Evolutionary conservation across 2,329 filamentous ascomycete species (phyloP), one percentile per base, ranked within the genome.

Genomic region (Tympanopsis confertula): DNA sequence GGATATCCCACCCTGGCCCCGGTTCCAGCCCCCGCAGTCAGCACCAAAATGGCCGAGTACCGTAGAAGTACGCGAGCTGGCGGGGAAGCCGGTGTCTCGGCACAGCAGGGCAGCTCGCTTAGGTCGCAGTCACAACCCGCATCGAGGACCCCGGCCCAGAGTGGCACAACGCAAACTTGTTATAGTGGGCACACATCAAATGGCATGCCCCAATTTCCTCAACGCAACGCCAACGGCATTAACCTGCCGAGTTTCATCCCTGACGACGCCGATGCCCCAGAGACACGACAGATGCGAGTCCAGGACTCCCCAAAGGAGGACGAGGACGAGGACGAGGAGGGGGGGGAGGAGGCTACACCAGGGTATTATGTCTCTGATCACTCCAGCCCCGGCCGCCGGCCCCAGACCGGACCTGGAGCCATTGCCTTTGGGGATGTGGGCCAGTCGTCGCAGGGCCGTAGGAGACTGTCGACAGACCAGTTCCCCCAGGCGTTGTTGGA

Each of bases 121-220:
- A 66, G 76, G 44, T 81, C 76, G 19, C 76, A 81, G 50, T 80
- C 76, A n/a, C 76, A 80, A 50, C 76, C 76, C 18, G 74, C 75
- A 3, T 68, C 71, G 18, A 45, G 53, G 14, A 24, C 37, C n/a
- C n/a, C n/a, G n/a, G n/a, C n/a, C n/a, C n/a, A n/a, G n/a, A n/a
- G n/a, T 20, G 19, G 12, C 24, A 12, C 24, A n/a, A n/a, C 24
- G 12, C 12, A 19, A 19, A 18, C 28, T 20, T 20, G 32, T 12
- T 5, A 20, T 7, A 33, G 20, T 22, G 19, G 37, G 18, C 19
- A 20, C 13, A n/a, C 24, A n/a, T 29, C 24, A 12, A n/a, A 12
- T 29, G 12, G 58, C 12, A 46, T 59, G 2, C 44, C 57, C 1
- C 51, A 50, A 22, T 53, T 59, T 38, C 50, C 55, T 10, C 42